These are phyloP conservation scores for Neofusicoccum parvum DNA, from an alignment of 2,329 filamentous ascomycete genomes.

Conservation along the genomic window DNA sequence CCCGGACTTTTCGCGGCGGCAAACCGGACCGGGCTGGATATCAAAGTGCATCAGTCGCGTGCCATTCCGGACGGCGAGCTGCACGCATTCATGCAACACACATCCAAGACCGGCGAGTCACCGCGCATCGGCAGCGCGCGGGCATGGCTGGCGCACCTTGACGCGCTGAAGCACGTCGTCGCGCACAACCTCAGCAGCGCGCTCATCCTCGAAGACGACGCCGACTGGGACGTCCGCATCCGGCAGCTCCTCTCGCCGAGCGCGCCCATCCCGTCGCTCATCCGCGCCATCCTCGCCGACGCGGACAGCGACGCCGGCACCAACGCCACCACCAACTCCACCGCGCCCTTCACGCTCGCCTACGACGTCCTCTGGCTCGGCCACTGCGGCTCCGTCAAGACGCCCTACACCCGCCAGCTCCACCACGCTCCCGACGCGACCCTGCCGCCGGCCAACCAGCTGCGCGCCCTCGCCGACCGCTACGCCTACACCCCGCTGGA, in stretches of 20 bases:
- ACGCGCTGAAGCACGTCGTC: conserved; percentile 14
- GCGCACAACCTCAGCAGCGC: conserved; percentile 23
- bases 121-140: conserved; percentile 7
- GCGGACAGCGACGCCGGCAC: neutral
- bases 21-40: conserved; percentile 7
- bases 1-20: conserved; percentile 16
- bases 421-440: conserved; percentile 5
- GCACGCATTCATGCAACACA: neutral
- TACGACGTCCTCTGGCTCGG: conserved; percentile 42
- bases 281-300: conserved; percentile 1
- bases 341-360: conserved; percentile 33
- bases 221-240: conserved; percentile 29
- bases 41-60: conserved; percentile 13
- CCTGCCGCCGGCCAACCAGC: conserved; percentile 28
- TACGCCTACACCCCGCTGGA: conserved; percentile 25
- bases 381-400: conserved; percentile 34
- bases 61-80: conserved; percentile 12
- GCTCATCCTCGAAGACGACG: conserved; percentile 29
- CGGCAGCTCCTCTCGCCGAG: conserved; percentile 23
- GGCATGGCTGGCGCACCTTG: conserved; percentile 20
- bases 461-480: conserved; percentile 26
- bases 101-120: neutral
- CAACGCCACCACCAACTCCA: conserved; percentile 16
- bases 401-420: conserved; percentile 25
- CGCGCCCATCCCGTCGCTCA: neutral